These are phyloP conservation scores for Ustilago cynodontis DNA, from an alignment of 1,284 basidiomycete genomes.

Conservation along the genomic window DNA sequence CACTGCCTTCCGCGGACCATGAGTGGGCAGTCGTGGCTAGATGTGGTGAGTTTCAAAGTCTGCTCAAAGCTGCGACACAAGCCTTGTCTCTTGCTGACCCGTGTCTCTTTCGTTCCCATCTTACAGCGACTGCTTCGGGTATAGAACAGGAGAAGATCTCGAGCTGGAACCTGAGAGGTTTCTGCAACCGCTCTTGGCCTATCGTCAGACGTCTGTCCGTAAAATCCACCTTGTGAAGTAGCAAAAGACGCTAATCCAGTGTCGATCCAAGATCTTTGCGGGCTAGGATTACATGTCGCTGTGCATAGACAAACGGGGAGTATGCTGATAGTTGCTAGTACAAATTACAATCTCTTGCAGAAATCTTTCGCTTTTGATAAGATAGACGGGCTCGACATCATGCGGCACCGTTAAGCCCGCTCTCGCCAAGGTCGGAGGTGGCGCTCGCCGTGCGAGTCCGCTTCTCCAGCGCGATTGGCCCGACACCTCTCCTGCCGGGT, in stretches of 20 bases:
- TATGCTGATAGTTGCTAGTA: constrained; percentile 9
- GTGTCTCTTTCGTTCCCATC: background rate
- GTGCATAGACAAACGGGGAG: background rate
- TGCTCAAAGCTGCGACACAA: background rate
- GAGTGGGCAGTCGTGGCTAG: constrained; percentile 38
- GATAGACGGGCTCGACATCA: constrained; percentile 1
- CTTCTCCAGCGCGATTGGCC: constrained; percentile 43
- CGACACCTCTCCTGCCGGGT: constrained; percentile 28
- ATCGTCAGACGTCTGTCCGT: constrained; percentile 41
- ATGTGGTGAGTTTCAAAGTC: constrained; percentile 36
- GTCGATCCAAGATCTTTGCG: background rate
- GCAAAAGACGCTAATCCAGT: background rate
- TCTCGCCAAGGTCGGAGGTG: constrained; percentile 16
- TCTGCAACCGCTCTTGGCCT: constrained; percentile 54
- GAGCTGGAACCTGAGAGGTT: constrained; percentile 55
- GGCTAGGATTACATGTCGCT: background rate
- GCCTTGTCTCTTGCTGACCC: background rate
- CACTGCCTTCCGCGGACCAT: background rate
- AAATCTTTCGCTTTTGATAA: constrained; percentile 7
- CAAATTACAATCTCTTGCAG: background rate
- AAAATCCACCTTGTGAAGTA: background rate
- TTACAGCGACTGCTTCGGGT: constrained; percentile 42
- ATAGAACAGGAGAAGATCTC: constrained; percentile 47
- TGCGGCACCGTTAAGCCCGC: constrained; percentile 6
- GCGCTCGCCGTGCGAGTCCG: constrained; percentile 26